These are phyloP conservation scores for Lactarius psammicola DNA, from an alignment of 768 basidiomycete genomes.

Conservation along the genomic window DNA sequence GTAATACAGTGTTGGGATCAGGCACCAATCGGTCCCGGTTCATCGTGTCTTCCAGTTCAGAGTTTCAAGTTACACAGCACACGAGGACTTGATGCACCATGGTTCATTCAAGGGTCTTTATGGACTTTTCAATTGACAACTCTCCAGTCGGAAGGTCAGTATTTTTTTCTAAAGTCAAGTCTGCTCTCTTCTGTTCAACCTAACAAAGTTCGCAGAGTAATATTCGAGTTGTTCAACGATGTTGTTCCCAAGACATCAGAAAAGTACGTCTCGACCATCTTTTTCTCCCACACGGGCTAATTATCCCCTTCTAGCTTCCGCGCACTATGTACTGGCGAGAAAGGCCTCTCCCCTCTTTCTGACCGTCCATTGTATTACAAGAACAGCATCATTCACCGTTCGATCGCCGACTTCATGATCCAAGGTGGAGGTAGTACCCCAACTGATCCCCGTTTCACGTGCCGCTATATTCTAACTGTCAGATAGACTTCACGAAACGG, in stretches of 20 bases:
- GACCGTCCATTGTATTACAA: constrained; percentile 83
- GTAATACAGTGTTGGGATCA: neutral
- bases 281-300: constrained; percentile 12
- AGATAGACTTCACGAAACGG: constrained; percentile 70
- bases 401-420: constrained; percentile 77
- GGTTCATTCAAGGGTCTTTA: constrained; percentile 62
- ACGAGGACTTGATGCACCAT: constrained; percentile 33
- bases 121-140: constrained; percentile 58
- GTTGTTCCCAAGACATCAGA: constrained; percentile 71
- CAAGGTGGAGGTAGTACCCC: constrained; percentile 65
- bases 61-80: neutral
- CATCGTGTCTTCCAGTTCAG: too few species aligned
- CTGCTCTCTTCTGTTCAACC: constrained; percentile 23
- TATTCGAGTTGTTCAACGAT: constrained; percentile 77
- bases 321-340: constrained; percentile 82
- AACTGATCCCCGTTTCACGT: neutral
- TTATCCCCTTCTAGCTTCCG: constrained; percentile 60
- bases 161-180: too few species aligned
- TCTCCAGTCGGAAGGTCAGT: constrained; percentile 54
- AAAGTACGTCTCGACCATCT: constrained; percentile 52
- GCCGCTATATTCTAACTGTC: neutral
- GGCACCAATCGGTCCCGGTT: neutral
- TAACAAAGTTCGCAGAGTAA: constrained; percentile 45
- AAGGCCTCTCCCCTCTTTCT: constrained; percentile 61
- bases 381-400: constrained; percentile 71